These are phyloP conservation scores for Grigorovia jiainica DNA, from an alignment of 805 yeast species.

Conservation along the genomic window DNA sequence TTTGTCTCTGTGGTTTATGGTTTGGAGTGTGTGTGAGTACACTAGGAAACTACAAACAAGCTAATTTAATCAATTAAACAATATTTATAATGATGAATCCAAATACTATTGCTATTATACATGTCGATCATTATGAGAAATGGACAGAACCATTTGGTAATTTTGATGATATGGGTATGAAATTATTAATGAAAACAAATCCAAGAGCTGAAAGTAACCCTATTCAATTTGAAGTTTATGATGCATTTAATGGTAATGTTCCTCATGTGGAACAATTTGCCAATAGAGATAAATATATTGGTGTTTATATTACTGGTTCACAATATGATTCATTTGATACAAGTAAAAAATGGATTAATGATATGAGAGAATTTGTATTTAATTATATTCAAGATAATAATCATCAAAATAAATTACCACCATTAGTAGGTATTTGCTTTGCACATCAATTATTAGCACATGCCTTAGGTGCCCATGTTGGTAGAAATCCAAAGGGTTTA, in stretches of 20 bases:
- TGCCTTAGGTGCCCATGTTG: conserved; percentile 53
- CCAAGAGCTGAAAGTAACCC: not conserved
- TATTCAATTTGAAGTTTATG: conserved; percentile 14
- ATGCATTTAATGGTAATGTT: conserved; percentile 14
- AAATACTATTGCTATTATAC: conserved; percentile 19
- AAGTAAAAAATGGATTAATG: conserved; percentile 33
- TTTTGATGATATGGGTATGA: conserved; percentile 20
- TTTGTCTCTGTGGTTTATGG: too few relatives aligned
- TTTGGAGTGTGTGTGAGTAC: too few relatives aligned
- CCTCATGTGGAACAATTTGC: conserved; percentile 16
- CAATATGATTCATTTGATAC: conserved; percentile 35
- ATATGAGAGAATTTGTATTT: conserved; percentile 30
- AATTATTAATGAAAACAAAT: conserved; percentile 12
- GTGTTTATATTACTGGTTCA: conserved; percentile 42
- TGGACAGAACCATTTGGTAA: conserved; percentile 20
- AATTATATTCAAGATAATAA: conserved; percentile 9
- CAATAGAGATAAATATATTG: conserved; percentile 16
- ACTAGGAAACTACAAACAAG: not conserved
- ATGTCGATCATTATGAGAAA: conserved; percentile 17
- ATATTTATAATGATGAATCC: not conserved
- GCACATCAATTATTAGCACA: conserved; percentile 77
- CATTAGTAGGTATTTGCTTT: conserved; percentile 67
- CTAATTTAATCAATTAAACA: not conserved
- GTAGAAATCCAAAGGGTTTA: conserved; percentile 55
- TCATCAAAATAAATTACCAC: conserved; percentile 23